phyloP scores from a whole-genome alignment of 2,329 filamentous ascomycete species.

The Fusarium torulosum region DNA sequence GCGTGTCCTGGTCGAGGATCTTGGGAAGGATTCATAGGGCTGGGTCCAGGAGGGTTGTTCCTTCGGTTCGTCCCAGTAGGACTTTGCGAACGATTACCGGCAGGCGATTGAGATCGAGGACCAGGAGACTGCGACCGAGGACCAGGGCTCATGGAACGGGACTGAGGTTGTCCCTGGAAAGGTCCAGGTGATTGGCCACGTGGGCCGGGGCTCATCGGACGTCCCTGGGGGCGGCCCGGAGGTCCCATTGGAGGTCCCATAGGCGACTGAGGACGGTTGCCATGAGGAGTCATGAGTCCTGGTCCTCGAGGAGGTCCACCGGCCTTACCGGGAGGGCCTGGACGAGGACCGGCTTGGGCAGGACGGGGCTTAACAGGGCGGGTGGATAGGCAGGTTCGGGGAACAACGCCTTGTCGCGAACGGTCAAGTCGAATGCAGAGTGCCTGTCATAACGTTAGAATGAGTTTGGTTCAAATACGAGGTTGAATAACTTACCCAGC shows the following conservation, averaged over 20 bases:
- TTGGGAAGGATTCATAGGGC: conserved; percentile 61
- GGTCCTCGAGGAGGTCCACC: conserved; percentile 43
- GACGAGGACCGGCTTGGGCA: conserved; percentile 62
- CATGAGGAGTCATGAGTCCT: conserved; percentile 48
- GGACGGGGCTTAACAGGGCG: conserved; percentile 89
- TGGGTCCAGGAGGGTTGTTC: conserved; percentile 60
- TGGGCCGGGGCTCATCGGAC: conserved; percentile 57
- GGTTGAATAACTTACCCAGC: conserved; percentile 77
- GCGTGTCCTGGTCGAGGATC: conserved; percentile 52
- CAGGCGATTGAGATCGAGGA: conserved; percentile 60
- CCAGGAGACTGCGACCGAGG: conserved; percentile 60
- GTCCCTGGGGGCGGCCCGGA: conserved; percentile 49
- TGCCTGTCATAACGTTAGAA: conserved; percentile 68
- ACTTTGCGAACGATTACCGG: conserved; percentile 50
- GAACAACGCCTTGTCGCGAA: conserved; percentile 91
- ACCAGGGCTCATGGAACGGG: conserved; percentile 43
- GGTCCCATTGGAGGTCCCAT: conserved; percentile 55
- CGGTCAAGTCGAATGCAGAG: conserved; percentile 92
- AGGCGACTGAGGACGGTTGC: conserved; percentile 50
- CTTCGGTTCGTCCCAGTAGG: conserved; percentile 58
- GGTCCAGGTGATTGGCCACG: conserved; percentile 42
- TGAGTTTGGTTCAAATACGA: not conserved
- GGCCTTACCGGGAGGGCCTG: conserved; percentile 65
- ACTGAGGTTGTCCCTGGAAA: too few species aligned
- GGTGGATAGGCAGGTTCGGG: conserved; percentile 92